Percentiles rank a stretch among this genome's conserved stretches.
Conservation (phyloP, 495 filamentous ascomycete species). For the Neurospora cerealis region DNA sequence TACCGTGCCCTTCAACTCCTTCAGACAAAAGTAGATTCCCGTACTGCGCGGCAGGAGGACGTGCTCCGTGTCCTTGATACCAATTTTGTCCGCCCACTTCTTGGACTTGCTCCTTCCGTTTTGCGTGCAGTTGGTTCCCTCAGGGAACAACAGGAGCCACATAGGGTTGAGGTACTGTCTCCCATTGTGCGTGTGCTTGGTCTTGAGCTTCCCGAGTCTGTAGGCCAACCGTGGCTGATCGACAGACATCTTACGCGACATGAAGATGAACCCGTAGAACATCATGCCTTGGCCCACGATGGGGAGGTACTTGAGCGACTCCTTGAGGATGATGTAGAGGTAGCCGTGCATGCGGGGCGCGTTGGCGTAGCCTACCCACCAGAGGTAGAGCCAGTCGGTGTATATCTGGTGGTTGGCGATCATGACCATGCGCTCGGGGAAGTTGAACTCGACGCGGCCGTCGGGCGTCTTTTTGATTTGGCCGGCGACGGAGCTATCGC, state of each 20-base stretch:
- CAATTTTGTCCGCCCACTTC: conserved; percentile 59
- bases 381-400: conserved; percentile 82
- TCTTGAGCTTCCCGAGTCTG: conserved; percentile 58
- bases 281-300: conserved; percentile 70
- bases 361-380: conserved; percentile 75
- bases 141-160: conserved; percentile 80
- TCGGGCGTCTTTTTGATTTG: conserved; percentile 54
- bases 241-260: conserved; percentile 71
- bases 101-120: conserved; percentile 54
- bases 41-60: conserved; percentile 65
- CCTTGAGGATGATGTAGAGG: conserved; percentile 76
- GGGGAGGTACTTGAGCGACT: conserved; percentile 68
- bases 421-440: conserved; percentile 67
- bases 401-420: conserved; percentile 87
- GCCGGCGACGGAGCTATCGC: conserved; percentile 60
- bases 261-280: conserved; percentile 77
- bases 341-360: conserved; percentile 63
- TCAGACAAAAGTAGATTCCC: conserved; percentile 64
- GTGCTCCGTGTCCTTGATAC: conserved; percentile 57
- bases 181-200: conserved; percentile 39
- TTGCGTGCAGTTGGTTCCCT: conserved; percentile 67
- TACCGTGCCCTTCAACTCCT: conserved; percentile 58
- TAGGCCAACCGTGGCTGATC: conserved; percentile 62
- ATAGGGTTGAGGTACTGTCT: conserved; percentile 54
- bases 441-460: conserved; percentile 59